Evolutionary conservation across 345 rosid genomes (phyloP).

Genomic region (Pistacia integerrima): DNA sequence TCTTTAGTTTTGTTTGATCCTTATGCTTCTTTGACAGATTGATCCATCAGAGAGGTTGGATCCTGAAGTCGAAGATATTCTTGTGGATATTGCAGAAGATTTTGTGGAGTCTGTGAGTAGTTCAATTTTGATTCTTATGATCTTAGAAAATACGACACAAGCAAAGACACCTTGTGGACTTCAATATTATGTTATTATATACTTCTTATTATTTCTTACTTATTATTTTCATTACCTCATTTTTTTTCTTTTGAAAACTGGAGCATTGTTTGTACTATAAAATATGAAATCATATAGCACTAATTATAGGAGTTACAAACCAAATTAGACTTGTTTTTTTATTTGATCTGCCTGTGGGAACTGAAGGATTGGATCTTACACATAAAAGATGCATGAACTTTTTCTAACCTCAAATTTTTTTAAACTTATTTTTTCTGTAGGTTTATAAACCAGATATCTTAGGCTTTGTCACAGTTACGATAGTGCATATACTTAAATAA

Average conservation of each 20-base stretch:
- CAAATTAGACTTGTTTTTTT: not conserved
- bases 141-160: not conserved
- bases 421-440: not conserved
- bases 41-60: conserved; percentile 91
- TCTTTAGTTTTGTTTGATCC: not conserved
- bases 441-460: not conserved
- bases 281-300: not conserved
- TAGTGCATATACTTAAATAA: not conserved
- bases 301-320: not conserved
- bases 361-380: not conserved
- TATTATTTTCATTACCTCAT: too few species aligned
- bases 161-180: not conserved
- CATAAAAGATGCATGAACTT: not conserved
- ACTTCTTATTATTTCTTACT: not conserved
- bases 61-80: conserved; percentile 92
- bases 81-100: conserved; percentile 92
- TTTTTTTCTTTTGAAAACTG: too few species aligned
- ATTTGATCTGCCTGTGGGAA: conserved; percentile 6
- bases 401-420: not conserved
- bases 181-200: not conserved
- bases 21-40: conserved; percentile 50
- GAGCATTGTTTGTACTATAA: not conserved
- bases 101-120: conserved; percentile 89
- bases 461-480: not conserved
- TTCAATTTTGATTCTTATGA: conserved; percentile 15